Percentiles rank a stretch among this genome's conserved stretches.
phyloP scores from a whole-genome alignment of 2,329 filamentous ascomycete species.

The Amauroascus verrucosus region DNA sequence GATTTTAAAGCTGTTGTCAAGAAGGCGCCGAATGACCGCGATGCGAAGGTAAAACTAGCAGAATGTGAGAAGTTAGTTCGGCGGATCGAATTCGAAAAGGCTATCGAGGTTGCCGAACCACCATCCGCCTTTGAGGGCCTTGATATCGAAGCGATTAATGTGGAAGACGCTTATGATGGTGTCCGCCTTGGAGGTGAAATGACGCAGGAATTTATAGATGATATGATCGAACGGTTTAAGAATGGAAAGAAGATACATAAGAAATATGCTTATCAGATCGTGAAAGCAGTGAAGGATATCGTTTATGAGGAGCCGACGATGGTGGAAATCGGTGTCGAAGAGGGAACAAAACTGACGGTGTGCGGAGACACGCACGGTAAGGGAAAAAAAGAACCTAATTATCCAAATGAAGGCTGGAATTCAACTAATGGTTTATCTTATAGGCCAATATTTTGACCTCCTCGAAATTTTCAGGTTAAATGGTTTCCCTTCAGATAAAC shows the following conservation, averaged over 20 bases:
- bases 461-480: constrained; percentile 93
- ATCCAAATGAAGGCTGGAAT: background rate
- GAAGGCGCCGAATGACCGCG: constrained; percentile 77
- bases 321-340: constrained; percentile 78
- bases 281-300: constrained; percentile 78
- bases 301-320: constrained; percentile 91
- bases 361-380: constrained; percentile 93
- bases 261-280: constrained; percentile 97
- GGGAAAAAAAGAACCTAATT: constrained; percentile 22
- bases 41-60: constrained; percentile 78
- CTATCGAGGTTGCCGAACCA: constrained; percentile 86
- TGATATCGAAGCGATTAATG: constrained; percentile 71
- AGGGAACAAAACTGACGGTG: constrained; percentile 74
- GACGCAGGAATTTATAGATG: constrained; percentile 93
- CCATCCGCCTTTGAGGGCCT: constrained; percentile 86
- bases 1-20: constrained; percentile 88
- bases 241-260: constrained; percentile 86
- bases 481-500: constrained; percentile 70
- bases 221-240: constrained; percentile 96
- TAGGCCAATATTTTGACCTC: constrained; percentile 93
- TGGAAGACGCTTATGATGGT: constrained; percentile 81
- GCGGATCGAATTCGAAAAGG: constrained; percentile 82
- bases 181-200: constrained; percentile 65
- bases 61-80: constrained; percentile 95
- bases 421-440: constrained; percentile 8